Evolutionary conservation across 768 basidiomycete species (phyloP).

Genomic region (Panaeolus cyanescens): DNA sequence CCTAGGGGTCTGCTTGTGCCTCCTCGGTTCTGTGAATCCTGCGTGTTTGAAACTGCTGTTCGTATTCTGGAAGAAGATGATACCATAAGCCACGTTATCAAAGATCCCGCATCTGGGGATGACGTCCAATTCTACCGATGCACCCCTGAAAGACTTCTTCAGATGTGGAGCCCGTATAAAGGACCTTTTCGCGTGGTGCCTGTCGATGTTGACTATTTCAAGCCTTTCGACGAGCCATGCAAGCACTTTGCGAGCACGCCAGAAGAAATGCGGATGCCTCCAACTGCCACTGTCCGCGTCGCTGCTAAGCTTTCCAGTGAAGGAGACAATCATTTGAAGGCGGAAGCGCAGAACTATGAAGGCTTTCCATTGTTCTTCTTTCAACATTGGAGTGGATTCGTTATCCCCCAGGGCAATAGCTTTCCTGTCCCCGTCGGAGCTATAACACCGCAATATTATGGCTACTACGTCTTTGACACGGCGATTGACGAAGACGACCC

Average conservation of each 20-base stretch:
- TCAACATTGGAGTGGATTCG: slow-evolving; percentile 52
- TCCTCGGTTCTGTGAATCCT: slow-evolving; percentile 36
- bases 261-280: slow-evolving; percentile 21
- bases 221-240: slow-evolving; percentile 26
- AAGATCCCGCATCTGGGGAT: background rate
- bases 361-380: slow-evolving; percentile 45
- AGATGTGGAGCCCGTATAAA: slow-evolving; percentile 13
- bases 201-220: slow-evolving; percentile 32
- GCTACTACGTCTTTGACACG: slow-evolving; percentile 46
- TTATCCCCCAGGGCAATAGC: slow-evolving; percentile 40
- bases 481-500: background rate
- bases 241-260: slow-evolving; percentile 28
- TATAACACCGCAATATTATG: slow-evolving; percentile 65
- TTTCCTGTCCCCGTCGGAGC: slow-evolving; percentile 50
- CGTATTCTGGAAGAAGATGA: slow-evolving; percentile 26
- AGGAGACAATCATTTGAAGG: slow-evolving; percentile 36
- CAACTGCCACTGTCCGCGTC: slow-evolving; percentile 41
- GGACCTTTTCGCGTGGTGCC: slow-evolving; percentile 26
- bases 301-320: slow-evolving; percentile 45
- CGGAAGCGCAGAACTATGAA: slow-evolving; percentile 47
- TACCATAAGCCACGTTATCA: slow-evolving; percentile 13
- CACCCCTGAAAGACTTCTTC: background rate
- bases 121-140: slow-evolving; percentile 3
- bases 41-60: slow-evolving; percentile 32
- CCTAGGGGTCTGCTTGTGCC: slow-evolving; percentile 41